Conservation (phyloP, 371 early-diverging fungal genomes). For the Apophysomyces variabilis region DNA sequence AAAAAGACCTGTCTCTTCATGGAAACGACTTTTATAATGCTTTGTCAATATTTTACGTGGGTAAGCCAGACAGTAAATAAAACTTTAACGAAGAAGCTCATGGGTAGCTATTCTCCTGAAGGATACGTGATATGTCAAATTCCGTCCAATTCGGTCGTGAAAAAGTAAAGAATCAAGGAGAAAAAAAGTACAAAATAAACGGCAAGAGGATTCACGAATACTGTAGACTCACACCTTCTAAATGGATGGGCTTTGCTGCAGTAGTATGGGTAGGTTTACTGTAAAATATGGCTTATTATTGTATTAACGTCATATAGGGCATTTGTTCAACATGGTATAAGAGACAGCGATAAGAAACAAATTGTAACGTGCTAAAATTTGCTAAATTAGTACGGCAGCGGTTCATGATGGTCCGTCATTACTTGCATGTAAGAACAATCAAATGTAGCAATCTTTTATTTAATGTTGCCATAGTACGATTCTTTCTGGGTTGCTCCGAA, state of each 20-base stretch:
- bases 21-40: slow-evolving; percentile 26
- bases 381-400: background rate
- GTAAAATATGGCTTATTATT: too few relatives aligned
- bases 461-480: slow-evolving; percentile 5
- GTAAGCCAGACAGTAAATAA: background rate
- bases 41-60: slow-evolving; percentile 20
- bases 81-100: background rate
- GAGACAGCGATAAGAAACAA: background rate
- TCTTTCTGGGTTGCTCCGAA: slow-evolving; percentile 19
- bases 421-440: background rate
- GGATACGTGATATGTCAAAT: slow-evolving; percentile 21
- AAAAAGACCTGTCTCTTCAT: slow-evolving; percentile 15
- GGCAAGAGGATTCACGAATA: too few relatives aligned
- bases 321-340: slow-evolving; percentile 17
- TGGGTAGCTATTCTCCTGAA: background rate
- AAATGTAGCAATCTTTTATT: background rate
- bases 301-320: slow-evolving; percentile 6
- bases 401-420: background rate
- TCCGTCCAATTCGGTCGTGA: slow-evolving; percentile 17
- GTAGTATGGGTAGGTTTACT: background rate
- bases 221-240: slow-evolving; percentile 5
- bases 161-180: slow-evolving; percentile 5
- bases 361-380: background rate
- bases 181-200: too few relatives aligned
- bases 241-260: background rate